Base-by-base conservation (phyloP, 495 filamentous ascomycete genomes). In the Jackrogersella multiformis region DNA sequence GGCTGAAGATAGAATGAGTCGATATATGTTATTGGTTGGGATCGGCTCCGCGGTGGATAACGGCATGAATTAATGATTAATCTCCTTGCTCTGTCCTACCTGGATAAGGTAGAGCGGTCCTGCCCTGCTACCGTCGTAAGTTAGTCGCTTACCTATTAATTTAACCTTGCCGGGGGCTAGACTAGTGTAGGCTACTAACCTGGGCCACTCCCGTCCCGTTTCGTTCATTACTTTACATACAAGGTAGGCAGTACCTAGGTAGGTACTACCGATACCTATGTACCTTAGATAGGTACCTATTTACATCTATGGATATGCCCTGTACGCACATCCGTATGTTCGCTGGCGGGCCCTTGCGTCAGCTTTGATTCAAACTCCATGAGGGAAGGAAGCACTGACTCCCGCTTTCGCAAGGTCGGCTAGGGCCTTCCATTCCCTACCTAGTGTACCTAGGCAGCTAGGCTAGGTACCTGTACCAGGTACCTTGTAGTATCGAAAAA, bases 1-100 rank as follows among this genome's bases (percentile, higher is more conserved):
- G 66, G 66, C 66, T 69, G 66, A 69, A 69, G 36, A 48, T 53
- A 21, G 28, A n/a, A 24, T 32, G 51, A 9, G 15, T 20, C 5
- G 5, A 49, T 4, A 28, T 44, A 32, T 36, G 8, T 23, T 6
- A 69, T 64, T 69, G 66, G 66, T 35, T 32, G 41, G 66, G 41
- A 63, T 42, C 6, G 1, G 5, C 30, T 59, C 65, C 53, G 58
- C 57, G 53, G 53, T 9, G 36, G 21, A 38, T 23, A 24, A 49
- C 46, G 16, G 49, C 49, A 56, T 64, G 34, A 53, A 58, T 54
- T 58, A 46, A 39, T 58, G 46, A 62, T 53, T 51, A 48, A 45
- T 26, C 38, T 53, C 57, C 53, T 56, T 48, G 34, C 42, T 39
- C 16, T 46, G 41, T 49, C 21, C 23, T 45, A 65, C 30, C 30